phyloP scores from a whole-genome alignment of 176 grass and related monocot genomes.

The Musa schizocarpa region DNA sequence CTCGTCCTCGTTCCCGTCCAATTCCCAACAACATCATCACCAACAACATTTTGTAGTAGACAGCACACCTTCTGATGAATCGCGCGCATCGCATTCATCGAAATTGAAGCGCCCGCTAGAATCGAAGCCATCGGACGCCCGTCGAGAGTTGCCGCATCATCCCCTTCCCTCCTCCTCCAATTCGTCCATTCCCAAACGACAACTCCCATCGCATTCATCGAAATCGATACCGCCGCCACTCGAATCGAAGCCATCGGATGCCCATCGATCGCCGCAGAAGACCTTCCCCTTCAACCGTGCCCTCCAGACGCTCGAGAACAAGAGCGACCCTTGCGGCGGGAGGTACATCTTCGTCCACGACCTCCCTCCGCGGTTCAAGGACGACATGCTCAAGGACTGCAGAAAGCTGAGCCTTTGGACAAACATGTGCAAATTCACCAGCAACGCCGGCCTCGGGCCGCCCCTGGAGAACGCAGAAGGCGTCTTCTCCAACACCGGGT shows the following conservation, averaged over 20 bases:
- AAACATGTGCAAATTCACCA: slow-evolving; percentile 44
- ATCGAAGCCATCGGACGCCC: neutral
- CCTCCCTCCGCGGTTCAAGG: slow-evolving; percentile 58
- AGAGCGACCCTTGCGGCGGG: slow-evolving; percentile 34
- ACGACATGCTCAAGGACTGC: slow-evolving; percentile 52
- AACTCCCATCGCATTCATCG: no score
- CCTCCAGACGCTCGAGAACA: neutral
- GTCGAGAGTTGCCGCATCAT: neutral
- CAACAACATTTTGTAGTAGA: neutral
- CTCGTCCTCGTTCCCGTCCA: neutral
- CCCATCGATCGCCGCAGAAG: neutral
- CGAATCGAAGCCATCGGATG: neutral
- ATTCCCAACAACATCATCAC: neutral
- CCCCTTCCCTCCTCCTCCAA: neutral
- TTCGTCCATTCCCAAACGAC: neutral
- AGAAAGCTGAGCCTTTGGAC: slow-evolving; percentile 42
- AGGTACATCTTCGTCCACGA: slow-evolving; percentile 65
- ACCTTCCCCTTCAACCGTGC: neutral
- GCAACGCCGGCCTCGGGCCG: slow-evolving; percentile 48
- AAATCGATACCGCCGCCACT: no score
- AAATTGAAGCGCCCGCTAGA: neutral
- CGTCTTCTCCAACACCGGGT: slow-evolving; percentile 39
- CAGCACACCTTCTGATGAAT: neutral
- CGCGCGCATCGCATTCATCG: neutral
- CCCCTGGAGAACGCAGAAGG: slow-evolving; percentile 32